These are phyloP conservation scores for Plectranthus barbatus DNA, from an alignment of 257 asterid genomes.

Conservation along the genomic window DNA sequence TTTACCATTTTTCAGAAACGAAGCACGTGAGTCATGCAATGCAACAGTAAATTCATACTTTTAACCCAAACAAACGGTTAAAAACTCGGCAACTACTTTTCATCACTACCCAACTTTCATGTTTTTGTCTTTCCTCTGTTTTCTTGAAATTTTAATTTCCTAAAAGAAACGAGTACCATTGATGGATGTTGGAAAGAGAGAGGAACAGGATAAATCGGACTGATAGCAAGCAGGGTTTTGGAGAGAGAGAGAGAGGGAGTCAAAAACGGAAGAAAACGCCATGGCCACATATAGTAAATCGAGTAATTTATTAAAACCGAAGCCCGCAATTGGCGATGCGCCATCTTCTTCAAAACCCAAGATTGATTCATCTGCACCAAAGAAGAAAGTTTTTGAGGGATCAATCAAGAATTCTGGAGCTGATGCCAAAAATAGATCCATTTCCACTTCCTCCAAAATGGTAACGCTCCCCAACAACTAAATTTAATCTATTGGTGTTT, in stretches of 20 bases:
- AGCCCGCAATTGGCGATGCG: conserved; percentile 30
- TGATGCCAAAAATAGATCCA: conserved; percentile 40
- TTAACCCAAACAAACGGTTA: conserved; percentile 11
- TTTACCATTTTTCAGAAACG: neutral
- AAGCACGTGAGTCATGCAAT: conserved; percentile 1
- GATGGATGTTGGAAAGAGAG: neutral
- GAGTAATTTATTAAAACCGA: conserved; percentile 31
- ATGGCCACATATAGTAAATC: conserved; percentile 52
- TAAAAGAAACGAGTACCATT: neutral
- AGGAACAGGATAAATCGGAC: neutral
- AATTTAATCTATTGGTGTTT: neutral
- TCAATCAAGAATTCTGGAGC: conserved; percentile 35
- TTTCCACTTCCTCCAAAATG: conserved; percentile 23
- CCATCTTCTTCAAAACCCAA: conserved; percentile 41
- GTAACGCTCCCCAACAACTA: conserved; percentile 7
- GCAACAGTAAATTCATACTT: neutral
- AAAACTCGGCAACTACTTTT: conserved; percentile 8
- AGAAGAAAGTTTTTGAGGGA: conserved; percentile 43
- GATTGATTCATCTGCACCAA: conserved; percentile 38
- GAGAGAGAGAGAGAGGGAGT: neutral
- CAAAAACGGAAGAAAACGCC: conserved; percentile 7
- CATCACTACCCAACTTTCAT: conserved; percentile 1
- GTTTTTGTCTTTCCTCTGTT: neutral
- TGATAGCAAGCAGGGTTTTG: neutral
- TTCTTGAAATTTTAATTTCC: neutral